Conservation (phyloP, 208 protist genomes). For the Phytomonas francai region DNA sequence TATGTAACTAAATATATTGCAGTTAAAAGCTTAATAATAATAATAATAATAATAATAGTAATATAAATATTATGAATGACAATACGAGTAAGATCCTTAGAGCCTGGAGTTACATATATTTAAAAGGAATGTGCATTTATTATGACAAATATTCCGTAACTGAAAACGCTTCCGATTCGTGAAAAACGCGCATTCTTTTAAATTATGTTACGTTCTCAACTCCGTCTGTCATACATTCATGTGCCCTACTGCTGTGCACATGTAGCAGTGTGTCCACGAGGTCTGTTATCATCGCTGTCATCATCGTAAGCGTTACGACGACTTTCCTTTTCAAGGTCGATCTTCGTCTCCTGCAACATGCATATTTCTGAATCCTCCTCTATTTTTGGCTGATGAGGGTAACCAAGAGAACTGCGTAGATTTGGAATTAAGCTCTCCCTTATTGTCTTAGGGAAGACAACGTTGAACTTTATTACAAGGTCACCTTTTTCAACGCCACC, state of each 20-base stretch:
- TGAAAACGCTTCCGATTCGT: not conserved
- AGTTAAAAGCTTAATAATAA: not conserved
- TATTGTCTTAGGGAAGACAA: conserved; percentile 82
- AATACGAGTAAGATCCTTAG: not conserved
- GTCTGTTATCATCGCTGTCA: conserved; percentile 46
- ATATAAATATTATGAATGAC: conserved; percentile 6
- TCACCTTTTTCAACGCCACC: conserved; percentile 86
- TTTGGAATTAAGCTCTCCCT: conserved; percentile 20
- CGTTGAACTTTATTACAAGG: conserved; percentile 86
- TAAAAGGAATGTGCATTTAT: not conserved
- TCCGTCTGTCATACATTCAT: not conserved
- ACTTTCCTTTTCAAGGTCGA: conserved; percentile 76
- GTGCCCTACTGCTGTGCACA: conserved; percentile 71
- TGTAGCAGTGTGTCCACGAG: conserved; percentile 43
- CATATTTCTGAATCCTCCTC: conserved; percentile 34
- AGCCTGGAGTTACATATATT: not conserved
- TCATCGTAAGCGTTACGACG: conserved; percentile 47
- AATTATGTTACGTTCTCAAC: conserved; percentile 7
- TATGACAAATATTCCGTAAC: not conserved
- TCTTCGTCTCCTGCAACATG: conserved; percentile 44
- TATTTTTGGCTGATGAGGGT: conserved; percentile 37
- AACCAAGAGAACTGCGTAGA: conserved; percentile 73
- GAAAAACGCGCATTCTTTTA: conserved; percentile 1
- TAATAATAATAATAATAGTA: conserved; percentile 10
- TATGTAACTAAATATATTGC: not conserved